Conservation (phyloP, 495 filamentous ascomycete species). For the Copromyces sp. region DNA sequence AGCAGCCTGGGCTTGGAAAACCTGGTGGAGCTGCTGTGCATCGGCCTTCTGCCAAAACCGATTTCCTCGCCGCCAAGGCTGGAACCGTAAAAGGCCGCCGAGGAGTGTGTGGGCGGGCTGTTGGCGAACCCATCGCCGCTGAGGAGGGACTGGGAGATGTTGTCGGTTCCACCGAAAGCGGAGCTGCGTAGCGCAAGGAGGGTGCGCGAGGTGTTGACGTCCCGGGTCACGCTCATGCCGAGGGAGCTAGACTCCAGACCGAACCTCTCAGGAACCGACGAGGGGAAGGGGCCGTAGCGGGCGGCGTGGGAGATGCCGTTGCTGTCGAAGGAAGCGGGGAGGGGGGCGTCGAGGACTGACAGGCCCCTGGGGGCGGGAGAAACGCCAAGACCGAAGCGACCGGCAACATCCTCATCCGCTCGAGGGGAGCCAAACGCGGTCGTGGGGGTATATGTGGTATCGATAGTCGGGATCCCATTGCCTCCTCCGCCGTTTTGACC, state of each 20-base stretch:
- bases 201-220: constrained; percentile 56
- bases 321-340: constrained; percentile 93
- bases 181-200: constrained; percentile 74
- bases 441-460: constrained; percentile 63
- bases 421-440: constrained; percentile 84
- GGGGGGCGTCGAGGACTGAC: constrained; percentile 83
- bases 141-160: constrained; percentile 36
- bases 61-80: constrained; percentile 50
- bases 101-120: constrained; percentile 53
- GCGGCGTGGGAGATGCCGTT: constrained; percentile 90
- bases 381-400: constrained; percentile 51
- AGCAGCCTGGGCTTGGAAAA: constrained; percentile 64
- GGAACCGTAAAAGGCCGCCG: constrained; percentile 6
- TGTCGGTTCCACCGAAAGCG: constrained; percentile 57
- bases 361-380: constrained; percentile 64
- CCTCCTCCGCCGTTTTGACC: constrained; percentile 39
- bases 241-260: constrained; percentile 80
- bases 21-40: constrained; percentile 67
- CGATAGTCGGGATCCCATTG: constrained; percentile 59
- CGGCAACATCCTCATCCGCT: constrained; percentile 46
- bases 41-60: constrained; percentile 52
- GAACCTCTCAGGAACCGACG: constrained; percentile 88
- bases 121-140: constrained; percentile 42
- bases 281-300: constrained; percentile 79
- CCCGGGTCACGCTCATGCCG: constrained; percentile 49